phyloP scores from a whole-genome alignment of 805 yeast genomes.

The Candida multigemmis region DNA sequence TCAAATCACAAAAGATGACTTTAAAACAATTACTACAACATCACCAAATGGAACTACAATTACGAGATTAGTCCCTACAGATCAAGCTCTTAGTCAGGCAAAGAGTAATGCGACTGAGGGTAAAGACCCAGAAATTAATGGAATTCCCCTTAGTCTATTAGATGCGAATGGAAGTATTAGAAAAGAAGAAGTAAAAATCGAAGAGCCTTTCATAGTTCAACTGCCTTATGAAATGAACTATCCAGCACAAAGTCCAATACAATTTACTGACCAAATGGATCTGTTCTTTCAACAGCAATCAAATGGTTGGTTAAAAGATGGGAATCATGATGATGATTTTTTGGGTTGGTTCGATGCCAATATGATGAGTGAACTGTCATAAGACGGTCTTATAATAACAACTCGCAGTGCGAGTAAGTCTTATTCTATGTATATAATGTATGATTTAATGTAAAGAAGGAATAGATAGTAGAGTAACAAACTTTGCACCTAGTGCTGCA shows the following conservation, averaged over 20 bases:
- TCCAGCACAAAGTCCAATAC: slow-evolving; percentile 1
- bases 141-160: slow-evolving; percentile 62
- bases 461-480: too few species aligned
- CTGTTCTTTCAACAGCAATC: slow-evolving; percentile 74
- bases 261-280: slow-evolving; percentile 32
- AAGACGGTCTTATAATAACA: neutral
- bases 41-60: slow-evolving; percentile 90
- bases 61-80: slow-evolving; percentile 83
- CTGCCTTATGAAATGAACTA: slow-evolving; percentile 3
- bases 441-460: too few species aligned
- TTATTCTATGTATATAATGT: too few species aligned
- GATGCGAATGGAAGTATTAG: slow-evolving; percentile 71
- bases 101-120: slow-evolving; percentile 47
- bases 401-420: too few species aligned
- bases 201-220: slow-evolving; percentile 1
- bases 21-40: slow-evolving; percentile 74
- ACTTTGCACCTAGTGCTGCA: too few species aligned
- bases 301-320: slow-evolving; percentile 74
- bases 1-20: slow-evolving; percentile 84
- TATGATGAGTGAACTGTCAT: slow-evolving; percentile 11
- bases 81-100: slow-evolving; percentile 60
- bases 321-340: slow-evolving; percentile 65
- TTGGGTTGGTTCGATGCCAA: slow-evolving; percentile 90
- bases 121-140: slow-evolving; percentile 52
- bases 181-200: slow-evolving; percentile 5